Conservation (phyloP, 225 moss, liverwort and hornwort species). For the Pseudisothecium myosuroides region DNA sequence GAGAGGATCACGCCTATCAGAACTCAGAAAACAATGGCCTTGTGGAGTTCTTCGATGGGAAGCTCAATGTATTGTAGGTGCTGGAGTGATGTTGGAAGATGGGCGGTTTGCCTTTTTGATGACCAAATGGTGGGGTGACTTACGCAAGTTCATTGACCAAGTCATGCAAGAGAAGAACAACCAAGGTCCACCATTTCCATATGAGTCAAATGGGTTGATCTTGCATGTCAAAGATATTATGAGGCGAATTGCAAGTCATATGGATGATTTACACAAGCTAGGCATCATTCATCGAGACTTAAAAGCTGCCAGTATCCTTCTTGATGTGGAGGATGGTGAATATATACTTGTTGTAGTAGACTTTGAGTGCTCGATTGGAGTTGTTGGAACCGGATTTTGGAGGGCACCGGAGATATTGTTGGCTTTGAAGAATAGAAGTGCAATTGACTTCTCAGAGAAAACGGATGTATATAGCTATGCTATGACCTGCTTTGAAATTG, state of each 20-base stretch:
- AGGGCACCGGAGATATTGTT: background rate
- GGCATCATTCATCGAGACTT: background rate
- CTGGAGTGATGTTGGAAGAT: background rate
- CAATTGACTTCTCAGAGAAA: fast-evolving
- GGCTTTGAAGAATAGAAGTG: background rate
- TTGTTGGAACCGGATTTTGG: background rate
- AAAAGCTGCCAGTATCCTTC: background rate
- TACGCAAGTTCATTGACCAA: background rate
- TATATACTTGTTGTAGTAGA: fast-evolving
- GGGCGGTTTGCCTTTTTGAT: background rate
- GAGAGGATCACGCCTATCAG: background rate
- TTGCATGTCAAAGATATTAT: background rate
- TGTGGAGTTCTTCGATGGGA: background rate
- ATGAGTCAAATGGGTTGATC: too few species aligned
- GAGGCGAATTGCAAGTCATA: background rate
- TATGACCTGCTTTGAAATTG: background rate
- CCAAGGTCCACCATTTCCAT: background rate
- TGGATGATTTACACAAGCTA: fast-evolving
- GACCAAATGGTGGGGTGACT: background rate
- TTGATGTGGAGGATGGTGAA: fast-evolving
- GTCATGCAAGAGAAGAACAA: background rate
- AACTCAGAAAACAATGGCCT: background rate
- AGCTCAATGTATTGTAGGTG: background rate
- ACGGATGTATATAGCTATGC: background rate
- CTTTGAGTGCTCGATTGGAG: background rate